Base-by-base conservation (phyloP, 805 yeast species). In the Yarrowia sp. region DNA sequence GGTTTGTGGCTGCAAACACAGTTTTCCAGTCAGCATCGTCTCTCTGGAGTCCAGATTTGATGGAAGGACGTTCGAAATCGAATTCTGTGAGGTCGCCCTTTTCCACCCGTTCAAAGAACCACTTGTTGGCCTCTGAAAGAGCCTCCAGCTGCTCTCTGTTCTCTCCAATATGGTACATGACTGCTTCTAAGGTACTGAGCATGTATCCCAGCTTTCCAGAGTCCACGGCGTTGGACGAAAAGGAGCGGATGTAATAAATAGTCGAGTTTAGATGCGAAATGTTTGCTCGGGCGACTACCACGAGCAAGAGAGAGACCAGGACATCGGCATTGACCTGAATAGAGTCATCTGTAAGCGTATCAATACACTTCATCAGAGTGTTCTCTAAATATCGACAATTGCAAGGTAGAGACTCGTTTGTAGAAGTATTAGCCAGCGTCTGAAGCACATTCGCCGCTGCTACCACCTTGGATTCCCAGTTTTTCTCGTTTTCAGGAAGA, bases 141-240 rank as follows among this genome's bases (percentile, higher is more conserved):
- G 73, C 70, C 3, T 78, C 73, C 61, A 89, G 76, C 3, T 77
- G 75, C 1, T 78, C 77, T 9, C 79, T 56, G 58, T 82, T 83
- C 11, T 82, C 78, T 42, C 78, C 78, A n/a, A 92, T 80, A 74
- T 89, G 94, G 69, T 80, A 85, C 9, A 91, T 74, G 0, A 91
- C 96, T 0, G 92, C 97, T 73, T 92, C 97, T 53, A 92, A 80
- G 7, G 97, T 91, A 55, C 97, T 89, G 14, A 92, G 72, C 0
- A 92, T 88, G 75, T 94, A 94, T 11, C 91, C 96, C 40, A 85
- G 76, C 32, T 85, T 80, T 0, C 97, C 97, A 3, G 81, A 75
- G 50, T 82, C 85, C 8, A 81, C 74, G 48, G 81, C 82, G n/a
- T 77, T 79, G 45, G 77, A 77, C 2, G 88, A 83, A 74, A 89